These are phyloP conservation scores for Saccharomycopsis capsularis DNA, from an alignment of 805 yeast genomes.

Conservation along the genomic window DNA sequence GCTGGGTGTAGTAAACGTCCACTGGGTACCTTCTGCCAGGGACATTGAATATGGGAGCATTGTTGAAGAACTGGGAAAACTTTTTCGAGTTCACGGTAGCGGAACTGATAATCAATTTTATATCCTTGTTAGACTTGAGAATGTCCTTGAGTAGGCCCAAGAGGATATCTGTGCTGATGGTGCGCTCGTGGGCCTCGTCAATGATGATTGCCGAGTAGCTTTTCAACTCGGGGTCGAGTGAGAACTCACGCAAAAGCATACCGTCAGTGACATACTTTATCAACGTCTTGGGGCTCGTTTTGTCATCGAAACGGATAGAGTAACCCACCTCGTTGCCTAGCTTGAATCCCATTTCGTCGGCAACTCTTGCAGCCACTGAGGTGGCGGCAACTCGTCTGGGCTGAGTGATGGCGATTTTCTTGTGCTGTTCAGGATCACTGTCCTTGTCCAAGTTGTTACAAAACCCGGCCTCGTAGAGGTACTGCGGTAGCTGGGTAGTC, in stretches of 20 bases:
- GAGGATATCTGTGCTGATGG: constrained; percentile 39
- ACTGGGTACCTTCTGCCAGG: constrained; percentile 96
- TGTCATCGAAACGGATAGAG: constrained; percentile 80
- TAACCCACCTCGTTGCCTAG: constrained; percentile 90
- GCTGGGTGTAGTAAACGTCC: constrained; percentile 71
- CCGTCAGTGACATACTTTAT: constrained; percentile 96
- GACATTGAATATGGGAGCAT: constrained; percentile 79
- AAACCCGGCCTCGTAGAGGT: constrained; percentile 75
- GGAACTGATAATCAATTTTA: constrained; percentile 76
- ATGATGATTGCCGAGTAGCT: constrained; percentile 79
- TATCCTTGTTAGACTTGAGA: constrained; percentile 52
- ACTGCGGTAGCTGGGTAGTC: constrained; percentile 90
- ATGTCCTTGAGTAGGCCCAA: constrained; percentile 76
- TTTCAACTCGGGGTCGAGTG: constrained; percentile 63
- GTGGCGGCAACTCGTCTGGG: constrained; percentile 95
- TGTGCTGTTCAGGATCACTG: constrained; percentile 33
- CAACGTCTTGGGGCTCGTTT: constrained; percentile 53
- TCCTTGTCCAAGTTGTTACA: constrained; percentile 31
- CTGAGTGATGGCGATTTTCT: constrained; percentile 78
- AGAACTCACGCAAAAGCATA: constrained; percentile 79
- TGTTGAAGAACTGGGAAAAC: constrained; percentile 72
- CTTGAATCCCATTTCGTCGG: constrained; percentile 76
- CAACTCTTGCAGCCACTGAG: constrained; percentile 84
- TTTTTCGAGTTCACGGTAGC: constrained; percentile 91
- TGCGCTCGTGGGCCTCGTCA: constrained; percentile 97